phyloP scores from a whole-genome alignment of 345 rosid genomes.

The Raphanus sativus region DNA sequence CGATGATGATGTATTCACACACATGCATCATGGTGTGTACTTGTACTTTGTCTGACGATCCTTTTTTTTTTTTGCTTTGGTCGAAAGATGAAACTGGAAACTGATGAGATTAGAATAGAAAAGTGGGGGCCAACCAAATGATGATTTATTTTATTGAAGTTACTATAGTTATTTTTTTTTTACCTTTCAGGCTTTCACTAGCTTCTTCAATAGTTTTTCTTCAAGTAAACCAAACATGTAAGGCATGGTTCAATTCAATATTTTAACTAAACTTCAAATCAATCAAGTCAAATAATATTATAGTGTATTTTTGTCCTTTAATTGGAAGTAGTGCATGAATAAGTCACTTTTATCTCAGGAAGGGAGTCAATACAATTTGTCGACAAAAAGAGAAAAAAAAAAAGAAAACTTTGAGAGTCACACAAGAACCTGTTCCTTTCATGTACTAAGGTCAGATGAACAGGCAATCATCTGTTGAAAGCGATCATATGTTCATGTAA shows the following conservation, averaged over 20 bases:
- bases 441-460: constrained; percentile 43
- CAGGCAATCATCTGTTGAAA: constrained; percentile 36
- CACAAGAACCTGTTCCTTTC: constrained; percentile 19
- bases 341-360: not conserved
- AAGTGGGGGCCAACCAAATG: constrained; percentile 25
- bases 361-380: not conserved
- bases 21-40: not conserved
- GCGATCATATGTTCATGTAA: constrained; percentile 34
- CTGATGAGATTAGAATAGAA: constrained; percentile 16
- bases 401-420: not conserved
- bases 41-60: not conserved
- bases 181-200: too few relatives aligned
- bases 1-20: not conserved
- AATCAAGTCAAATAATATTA: constrained; percentile 29
- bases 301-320: not conserved
- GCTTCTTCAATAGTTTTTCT: not conserved
- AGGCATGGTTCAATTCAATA: constrained; percentile 15
- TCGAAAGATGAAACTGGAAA: not conserved
- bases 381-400: constrained; percentile 9
- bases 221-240: not conserved
- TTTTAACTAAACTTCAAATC: constrained; percentile 24
- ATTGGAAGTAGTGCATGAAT: not conserved
- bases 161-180: not conserved
- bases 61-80: not conserved
- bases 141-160: constrained; percentile 13